Evolutionary conservation across 805 yeast species (phyloP).

Genomic region (Nakazawaea wickerhamii): DNA sequence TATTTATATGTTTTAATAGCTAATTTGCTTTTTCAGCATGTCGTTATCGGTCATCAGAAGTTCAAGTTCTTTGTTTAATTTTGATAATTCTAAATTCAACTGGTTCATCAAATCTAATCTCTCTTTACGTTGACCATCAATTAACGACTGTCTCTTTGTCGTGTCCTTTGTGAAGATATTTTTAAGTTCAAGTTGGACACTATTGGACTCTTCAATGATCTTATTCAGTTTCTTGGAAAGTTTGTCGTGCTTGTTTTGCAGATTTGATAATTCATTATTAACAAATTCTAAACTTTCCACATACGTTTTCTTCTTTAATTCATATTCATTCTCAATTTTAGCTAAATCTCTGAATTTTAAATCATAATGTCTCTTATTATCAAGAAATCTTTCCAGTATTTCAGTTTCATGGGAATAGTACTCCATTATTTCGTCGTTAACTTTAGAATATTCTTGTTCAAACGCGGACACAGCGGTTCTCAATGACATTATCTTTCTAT

Average conservation of each 20-base stretch:
- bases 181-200: constrained; percentile 15
- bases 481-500: constrained; percentile 45
- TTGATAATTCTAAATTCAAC: constrained; percentile 8
- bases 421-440: constrained; percentile 30
- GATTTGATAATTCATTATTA: constrained; percentile 24
- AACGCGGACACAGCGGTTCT: constrained; percentile 38
- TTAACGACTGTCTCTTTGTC: constrained; percentile 8
- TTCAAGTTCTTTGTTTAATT: constrained; percentile 9
- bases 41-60: constrained; percentile 7
- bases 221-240: constrained; percentile 26
- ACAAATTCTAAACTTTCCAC: constrained; percentile 20
- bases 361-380: constrained; percentile 33
- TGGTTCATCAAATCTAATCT: constrained; percentile 3
- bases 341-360: constrained; percentile 27
- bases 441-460: constrained; percentile 30
- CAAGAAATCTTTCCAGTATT: constrained; percentile 31
- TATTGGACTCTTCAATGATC: constrained; percentile 17
- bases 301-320: constrained; percentile 20
- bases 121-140: background rate
- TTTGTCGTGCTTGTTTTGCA: constrained; percentile 29
- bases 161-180: constrained; percentile 15
- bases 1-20: too few species aligned
- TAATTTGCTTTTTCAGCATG: constrained; percentile 11
- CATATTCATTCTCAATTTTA: constrained; percentile 25
- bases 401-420: constrained; percentile 32